Conservation (phyloP, 768 basidiomycete species). For the Jaapia argillacea region DNA sequence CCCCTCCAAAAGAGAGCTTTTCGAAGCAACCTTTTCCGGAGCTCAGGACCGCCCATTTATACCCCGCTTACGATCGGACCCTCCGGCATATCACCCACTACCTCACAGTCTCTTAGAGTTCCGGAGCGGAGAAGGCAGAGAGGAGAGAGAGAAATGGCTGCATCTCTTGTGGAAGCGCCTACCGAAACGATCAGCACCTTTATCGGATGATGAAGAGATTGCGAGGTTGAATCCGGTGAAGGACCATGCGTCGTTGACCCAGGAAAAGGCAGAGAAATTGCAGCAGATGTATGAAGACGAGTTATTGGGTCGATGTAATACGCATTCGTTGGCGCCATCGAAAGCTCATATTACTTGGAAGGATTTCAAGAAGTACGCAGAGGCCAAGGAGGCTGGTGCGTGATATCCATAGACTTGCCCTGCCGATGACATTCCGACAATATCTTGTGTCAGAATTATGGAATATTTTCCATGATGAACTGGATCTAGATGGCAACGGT, state of each 20-base stretch:
- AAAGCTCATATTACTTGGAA: conserved; percentile 52
- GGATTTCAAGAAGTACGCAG: conserved; percentile 66
- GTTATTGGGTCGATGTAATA: conserved; percentile 46
- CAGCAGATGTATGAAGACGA: conserved; percentile 72
- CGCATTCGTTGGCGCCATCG: conserved; percentile 24
- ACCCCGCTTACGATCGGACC: conserved; percentile 50
- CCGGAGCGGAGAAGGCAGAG: conserved; percentile 51
- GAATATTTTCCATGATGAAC: conserved; percentile 83
- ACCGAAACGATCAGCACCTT: conserved; percentile 18
- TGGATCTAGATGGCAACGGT: conserved; percentile 87
- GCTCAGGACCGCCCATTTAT: conserved; percentile 45
- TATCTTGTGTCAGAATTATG: conserved; percentile 58
- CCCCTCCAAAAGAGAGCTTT: conserved; percentile 39
- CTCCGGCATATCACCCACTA: conserved; percentile 25
- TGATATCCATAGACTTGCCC: too few species aligned
- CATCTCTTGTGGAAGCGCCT: conserved; percentile 57
- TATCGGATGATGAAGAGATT: conserved; percentile 13
- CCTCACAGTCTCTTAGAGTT: conserved; percentile 54
- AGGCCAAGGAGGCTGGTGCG: conserved; percentile 74
- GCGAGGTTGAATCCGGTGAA: conserved; percentile 9
- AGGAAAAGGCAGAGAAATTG: conserved; percentile 50
- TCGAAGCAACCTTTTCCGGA: conserved; percentile 41
- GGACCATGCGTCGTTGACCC: conserved; percentile 24
- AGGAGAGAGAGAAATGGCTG: conserved; percentile 48
- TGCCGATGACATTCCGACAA: not conserved